Conservation (phyloP, 2,329 filamentous ascomycete species). For the Fusarium clavum region DNA sequence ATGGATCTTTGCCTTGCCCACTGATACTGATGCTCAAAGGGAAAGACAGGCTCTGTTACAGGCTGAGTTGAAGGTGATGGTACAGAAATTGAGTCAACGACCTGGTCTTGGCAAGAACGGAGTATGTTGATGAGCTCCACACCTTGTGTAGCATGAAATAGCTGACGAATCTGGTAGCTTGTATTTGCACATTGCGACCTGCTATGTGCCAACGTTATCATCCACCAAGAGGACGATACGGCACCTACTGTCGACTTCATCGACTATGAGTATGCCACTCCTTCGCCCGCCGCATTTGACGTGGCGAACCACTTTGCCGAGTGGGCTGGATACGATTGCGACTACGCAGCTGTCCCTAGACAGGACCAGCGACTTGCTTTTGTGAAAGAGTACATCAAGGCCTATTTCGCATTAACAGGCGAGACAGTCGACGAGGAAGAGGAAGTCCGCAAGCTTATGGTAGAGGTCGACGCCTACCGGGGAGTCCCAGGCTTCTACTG, state of each 20-base stretch:
- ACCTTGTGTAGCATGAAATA: slow-evolving; percentile 1
- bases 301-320: slow-evolving; percentile 98
- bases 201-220: slow-evolving; percentile 95
- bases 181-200: slow-evolving; percentile 97
- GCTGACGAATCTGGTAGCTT: slow-evolving; percentile 62
- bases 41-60: slow-evolving; percentile 76
- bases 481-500: slow-evolving; percentile 90
- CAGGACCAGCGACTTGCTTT: slow-evolving; percentile 81
- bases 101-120: slow-evolving; percentile 80
- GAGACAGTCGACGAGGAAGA: slow-evolving; percentile 63
- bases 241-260: slow-evolving; percentile 76
- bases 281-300: slow-evolving; percentile 94
- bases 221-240: slow-evolving; percentile 62
- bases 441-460: slow-evolving; percentile 76
- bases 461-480: slow-evolving; percentile 87
- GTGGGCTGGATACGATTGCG: slow-evolving; percentile 97
- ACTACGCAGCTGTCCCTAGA: slow-evolving; percentile 85
- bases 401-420: slow-evolving; percentile 71
- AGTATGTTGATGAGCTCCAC: slow-evolving; percentile 60
- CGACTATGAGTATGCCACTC: slow-evolving; percentile 97
- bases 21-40: slow-evolving; percentile 74
- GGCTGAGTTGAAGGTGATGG: slow-evolving; percentile 77
- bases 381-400: slow-evolving; percentile 82
- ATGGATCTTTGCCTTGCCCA: slow-evolving; percentile 90
- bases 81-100: slow-evolving; percentile 78